Percentiles rank a stretch among this genome's conserved stretches.
phyloP scores from a whole-genome alignment of 345 rosid species.

The Populus ilicifolia region DNA sequence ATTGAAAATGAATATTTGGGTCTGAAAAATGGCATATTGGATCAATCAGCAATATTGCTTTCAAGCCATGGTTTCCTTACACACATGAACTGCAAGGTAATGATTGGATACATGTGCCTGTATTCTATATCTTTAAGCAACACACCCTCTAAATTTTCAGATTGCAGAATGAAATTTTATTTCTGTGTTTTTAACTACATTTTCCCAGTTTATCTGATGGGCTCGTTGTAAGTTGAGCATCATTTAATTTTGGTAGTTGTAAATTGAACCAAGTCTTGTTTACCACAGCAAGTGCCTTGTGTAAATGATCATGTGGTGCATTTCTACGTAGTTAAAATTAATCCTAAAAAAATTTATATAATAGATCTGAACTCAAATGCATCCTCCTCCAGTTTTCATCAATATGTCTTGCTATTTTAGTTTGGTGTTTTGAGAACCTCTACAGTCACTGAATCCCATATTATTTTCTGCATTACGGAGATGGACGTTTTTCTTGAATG shows the following conservation, averaged over 20 bases:
- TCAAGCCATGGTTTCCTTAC: conserved; percentile 78
- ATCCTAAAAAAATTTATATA: not conserved
- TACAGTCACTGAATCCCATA: too few species aligned
- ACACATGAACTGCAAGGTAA: conserved; percentile 91
- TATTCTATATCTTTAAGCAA: not conserved
- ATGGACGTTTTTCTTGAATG: not conserved
- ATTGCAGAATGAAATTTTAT: not conserved
- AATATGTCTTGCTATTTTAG: too few species aligned
- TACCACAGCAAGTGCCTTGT: not conserved
- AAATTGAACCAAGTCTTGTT: not conserved
- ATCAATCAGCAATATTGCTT: conserved; percentile 90
- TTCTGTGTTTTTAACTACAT: not conserved
- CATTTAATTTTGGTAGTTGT: not conserved
- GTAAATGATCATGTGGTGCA: not conserved
- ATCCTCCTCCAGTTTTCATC: not conserved
- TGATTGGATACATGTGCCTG: not conserved
- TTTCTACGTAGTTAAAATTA: not conserved
- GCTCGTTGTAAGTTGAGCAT: not conserved
- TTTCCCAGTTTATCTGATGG: not conserved
- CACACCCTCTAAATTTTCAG: not conserved
- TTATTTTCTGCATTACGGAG: too few species aligned
- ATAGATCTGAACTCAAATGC: not conserved
- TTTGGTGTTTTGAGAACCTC: too few species aligned
- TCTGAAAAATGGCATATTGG: conserved; percentile 87
- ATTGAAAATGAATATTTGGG: conserved; percentile 92